These are phyloP conservation scores for Penicillium digitatum DNA, from an alignment of 2,329 filamentous ascomycete genomes.

Conservation along the genomic window DNA sequence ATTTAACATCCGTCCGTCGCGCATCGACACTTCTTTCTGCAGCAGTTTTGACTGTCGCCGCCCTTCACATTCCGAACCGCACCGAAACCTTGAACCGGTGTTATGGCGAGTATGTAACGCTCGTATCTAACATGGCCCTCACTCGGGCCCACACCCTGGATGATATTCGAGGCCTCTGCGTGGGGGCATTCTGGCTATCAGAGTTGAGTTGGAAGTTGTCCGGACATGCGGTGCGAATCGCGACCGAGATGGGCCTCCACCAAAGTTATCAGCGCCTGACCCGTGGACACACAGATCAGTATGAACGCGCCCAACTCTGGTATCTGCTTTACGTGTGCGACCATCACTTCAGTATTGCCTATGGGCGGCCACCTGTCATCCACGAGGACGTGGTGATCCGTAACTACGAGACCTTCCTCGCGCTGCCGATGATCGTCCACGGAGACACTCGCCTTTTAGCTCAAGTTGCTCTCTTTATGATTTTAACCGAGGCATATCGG, in stretches of 20 bases:
- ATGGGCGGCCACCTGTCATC: constrained; percentile 57
- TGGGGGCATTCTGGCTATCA: constrained; percentile 61
- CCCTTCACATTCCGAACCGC: constrained; percentile 55
- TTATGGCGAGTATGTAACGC: constrained; percentile 55
- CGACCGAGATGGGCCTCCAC: constrained; percentile 56
- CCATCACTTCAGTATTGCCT: constrained; percentile 61
- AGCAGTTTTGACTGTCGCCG: constrained; percentile 55
- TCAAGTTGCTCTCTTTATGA: constrained; percentile 56
- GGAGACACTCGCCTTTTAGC: constrained; percentile 56
- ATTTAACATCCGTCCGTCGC: constrained; percentile 51
- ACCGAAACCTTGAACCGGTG: constrained; percentile 52
- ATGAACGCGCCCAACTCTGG: constrained; percentile 58
- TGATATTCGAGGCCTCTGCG: constrained; percentile 56
- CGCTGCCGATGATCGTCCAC: constrained; percentile 49
- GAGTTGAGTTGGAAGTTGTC: constrained; percentile 62
- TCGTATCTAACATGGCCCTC: constrained; percentile 57
- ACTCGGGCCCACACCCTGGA: constrained; percentile 56
- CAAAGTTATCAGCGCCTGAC: constrained; percentile 52
- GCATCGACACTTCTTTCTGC: constrained; percentile 55
- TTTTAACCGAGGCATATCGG: constrained; percentile 54
- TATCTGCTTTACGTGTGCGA: constrained; percentile 63
- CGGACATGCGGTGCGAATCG: constrained; percentile 56
- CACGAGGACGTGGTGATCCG: constrained; percentile 57
- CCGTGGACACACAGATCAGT: constrained; percentile 47
- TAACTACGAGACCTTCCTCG: constrained; percentile 56